Conservation (phyloP, 1,284 basidiomycete species). For the Porodaedalea pini region DNA sequence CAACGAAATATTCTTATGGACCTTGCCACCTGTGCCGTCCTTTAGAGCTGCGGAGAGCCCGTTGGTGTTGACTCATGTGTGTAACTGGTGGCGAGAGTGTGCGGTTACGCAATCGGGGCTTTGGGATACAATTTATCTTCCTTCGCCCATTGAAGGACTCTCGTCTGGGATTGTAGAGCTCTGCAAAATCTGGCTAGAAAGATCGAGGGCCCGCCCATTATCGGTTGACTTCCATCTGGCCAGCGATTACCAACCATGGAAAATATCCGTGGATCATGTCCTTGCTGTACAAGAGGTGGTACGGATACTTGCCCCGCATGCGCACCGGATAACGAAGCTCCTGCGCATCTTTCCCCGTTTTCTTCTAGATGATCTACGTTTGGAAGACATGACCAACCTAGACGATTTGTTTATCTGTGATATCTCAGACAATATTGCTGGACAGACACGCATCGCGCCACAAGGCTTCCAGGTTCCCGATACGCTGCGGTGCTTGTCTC, state of each 20-base stretch:
- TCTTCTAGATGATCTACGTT: slow-evolving; percentile 13
- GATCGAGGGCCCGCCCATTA: slow-evolving; percentile 12
- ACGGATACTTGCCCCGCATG: slow-evolving; percentile 18
- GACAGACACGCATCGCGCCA: slow-evolving; percentile 6
- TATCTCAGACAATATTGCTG: slow-evolving; percentile 10
- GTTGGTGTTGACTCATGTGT: slow-evolving; percentile 18
- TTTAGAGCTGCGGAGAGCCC: slow-evolving; percentile 16
- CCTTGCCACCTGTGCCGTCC: slow-evolving; percentile 17
- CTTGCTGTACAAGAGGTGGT: slow-evolving; percentile 13
- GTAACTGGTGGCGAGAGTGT: slow-evolving; percentile 19
- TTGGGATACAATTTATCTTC: slow-evolving; percentile 20
- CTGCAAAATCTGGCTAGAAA: slow-evolving; percentile 18
- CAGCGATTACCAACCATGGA: slow-evolving; percentile 22
- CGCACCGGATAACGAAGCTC: slow-evolving; percentile 19
- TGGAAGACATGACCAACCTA: slow-evolving; percentile 17
- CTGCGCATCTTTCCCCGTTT: slow-evolving; percentile 19
- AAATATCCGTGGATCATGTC: slow-evolving; percentile 16
- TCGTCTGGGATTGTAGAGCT: slow-evolving; percentile 15
- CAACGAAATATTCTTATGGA: slow-evolving; percentile 16
- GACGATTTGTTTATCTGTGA: slow-evolving; percentile 22
- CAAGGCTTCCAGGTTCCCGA: slow-evolving; percentile 14
- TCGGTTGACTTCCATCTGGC: slow-evolving; percentile 20
- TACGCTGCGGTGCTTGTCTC: slow-evolving; percentile 16
- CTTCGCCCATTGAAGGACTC: slow-evolving; percentile 18
- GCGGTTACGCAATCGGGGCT: slow-evolving; percentile 10